Base-by-base conservation (phyloP, 1,284 basidiomycete genomes). In the Leccinum brunneo-olivaceum region DNA sequence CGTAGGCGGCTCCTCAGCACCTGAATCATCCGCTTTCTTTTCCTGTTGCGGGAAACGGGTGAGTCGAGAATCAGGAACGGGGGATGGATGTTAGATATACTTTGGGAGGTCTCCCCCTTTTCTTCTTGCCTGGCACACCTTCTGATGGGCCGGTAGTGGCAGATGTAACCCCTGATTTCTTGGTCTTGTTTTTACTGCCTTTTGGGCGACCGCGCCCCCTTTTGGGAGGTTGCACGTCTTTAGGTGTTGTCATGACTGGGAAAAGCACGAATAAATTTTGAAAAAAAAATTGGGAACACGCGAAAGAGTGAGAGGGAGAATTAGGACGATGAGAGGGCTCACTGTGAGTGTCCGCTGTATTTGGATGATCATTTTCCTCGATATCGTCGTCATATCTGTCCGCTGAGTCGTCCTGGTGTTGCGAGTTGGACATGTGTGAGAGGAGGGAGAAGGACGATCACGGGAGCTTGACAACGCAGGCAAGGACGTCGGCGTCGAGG, bases 161-260 rank as follows among this genome's bases (percentile, higher is more conserved):
- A 11, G 71, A 58, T 33, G 67, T 53, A 48, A 61, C 62, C 54
- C 68, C 60, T 44, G 70, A 61, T 60, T 81, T 84, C 75, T 87
- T 88, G 66, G 81, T 84, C 75, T 87, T 88, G 66, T 89, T 89
- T 68, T 82, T 88, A 64, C 81, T 84, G 58, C 85, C 85, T 63
- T 81, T 86, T 49, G 85, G 86, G 51, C 85, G 77, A 41, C 85
- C 85, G 39, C 85, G 76, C 56, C 81, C 77, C 55, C 85, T 80
- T 68, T 87, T 89, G 50, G 60, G 43, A 47, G 67, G 56, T 40
- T 58, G 55, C 62, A 70, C 44, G 34, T 60, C 62, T 46, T 47
- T 62, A 41, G 55, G 41, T 36, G 58, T 34, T 44, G 59, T 33
- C 43, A 45, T 39, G 34, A 47, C 59, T 57, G 30, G 35, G 21